A percentile compares a stretch with the other conserved stretches of the same genome.
phyloP scores from a whole-genome alignment of 2,329 filamentous ascomycete species.

The Ceratocystiopsis brevicomis region DNA sequence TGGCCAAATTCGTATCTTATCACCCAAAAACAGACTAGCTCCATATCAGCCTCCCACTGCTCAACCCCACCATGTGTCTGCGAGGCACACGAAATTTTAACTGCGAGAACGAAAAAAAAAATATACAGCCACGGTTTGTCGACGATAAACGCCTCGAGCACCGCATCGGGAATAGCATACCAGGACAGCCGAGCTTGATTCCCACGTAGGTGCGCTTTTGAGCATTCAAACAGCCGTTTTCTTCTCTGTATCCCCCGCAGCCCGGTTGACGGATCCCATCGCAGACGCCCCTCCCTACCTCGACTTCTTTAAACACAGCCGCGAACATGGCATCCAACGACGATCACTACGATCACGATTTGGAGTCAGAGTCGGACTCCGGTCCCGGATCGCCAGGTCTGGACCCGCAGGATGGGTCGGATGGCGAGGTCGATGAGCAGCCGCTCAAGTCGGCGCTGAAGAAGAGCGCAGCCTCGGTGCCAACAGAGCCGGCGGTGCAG shows the following conservation, averaged over 20 bases:
- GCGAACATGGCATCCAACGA: slow-evolving; percentile 34
- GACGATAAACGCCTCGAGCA: background rate
- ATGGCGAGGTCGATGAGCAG: slow-evolving; percentile 43
- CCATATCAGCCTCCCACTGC: slow-evolving; percentile 1
- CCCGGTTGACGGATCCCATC: background rate
- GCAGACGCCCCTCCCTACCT: slow-evolving; percentile 1
- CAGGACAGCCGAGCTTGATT: no score
- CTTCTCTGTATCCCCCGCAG: no score
- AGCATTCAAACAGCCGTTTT: no score
- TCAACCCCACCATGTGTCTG: slow-evolving; percentile 7
- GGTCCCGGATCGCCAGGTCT: slow-evolving; percentile 41
- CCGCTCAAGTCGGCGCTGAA: slow-evolving; percentile 73
- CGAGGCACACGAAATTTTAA: slow-evolving; percentile 11
- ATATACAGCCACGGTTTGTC: slow-evolving; percentile 4
- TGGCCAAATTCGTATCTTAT: slow-evolving; percentile 6
- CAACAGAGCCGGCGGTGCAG: slow-evolving; percentile 36
- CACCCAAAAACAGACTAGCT: slow-evolving; percentile 6
- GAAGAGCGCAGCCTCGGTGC: slow-evolving; percentile 32
- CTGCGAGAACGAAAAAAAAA: slow-evolving; percentile 5
- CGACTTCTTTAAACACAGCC: slow-evolving; percentile 7
- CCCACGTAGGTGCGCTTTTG: no score
- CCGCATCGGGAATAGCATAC: no score
- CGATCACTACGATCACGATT: slow-evolving; percentile 51
- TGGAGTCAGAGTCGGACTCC: slow-evolving; percentile 52
- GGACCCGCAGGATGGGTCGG: slow-evolving; percentile 36